Evolutionary conservation across 495 filamentous ascomycete species (phyloP).

Genomic region (Lophium mytilinum): DNA sequence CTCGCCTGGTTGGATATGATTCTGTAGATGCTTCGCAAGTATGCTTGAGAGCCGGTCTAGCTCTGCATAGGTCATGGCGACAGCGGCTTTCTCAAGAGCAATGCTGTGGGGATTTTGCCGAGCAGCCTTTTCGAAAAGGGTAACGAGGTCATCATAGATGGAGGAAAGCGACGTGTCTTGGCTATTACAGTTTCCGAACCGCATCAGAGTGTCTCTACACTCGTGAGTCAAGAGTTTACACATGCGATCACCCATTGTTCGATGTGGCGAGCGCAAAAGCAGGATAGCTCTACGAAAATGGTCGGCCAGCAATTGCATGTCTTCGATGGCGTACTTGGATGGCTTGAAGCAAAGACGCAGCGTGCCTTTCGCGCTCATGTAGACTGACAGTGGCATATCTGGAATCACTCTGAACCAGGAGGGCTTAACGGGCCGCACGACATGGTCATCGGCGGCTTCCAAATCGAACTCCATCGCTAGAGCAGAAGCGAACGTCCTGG

Average conservation of each 20-base stretch:
- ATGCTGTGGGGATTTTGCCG: neutral
- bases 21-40: neutral
- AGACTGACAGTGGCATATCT: neutral
- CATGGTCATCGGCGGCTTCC: neutral
- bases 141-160: neutral
- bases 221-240: neutral
- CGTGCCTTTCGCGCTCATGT: neutral
- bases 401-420: neutral
- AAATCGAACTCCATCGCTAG: neutral
- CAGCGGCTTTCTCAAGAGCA: neutral
- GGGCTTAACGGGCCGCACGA: neutral
- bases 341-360: too few species aligned
- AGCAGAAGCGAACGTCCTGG: neutral
- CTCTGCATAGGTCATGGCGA: neutral
- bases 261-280: neutral
- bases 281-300: neutral
- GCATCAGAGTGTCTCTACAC: neutral
- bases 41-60: neutral
- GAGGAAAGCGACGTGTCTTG: neutral
- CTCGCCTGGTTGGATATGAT: neutral
- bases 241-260: neutral
- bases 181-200: neutral
- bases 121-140: neutral
- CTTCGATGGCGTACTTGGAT: too few species aligned
- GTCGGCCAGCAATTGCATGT: too few species aligned